Conservation (phyloP, 1,284 basidiomycete genomes). For the Bjerkandera adusta region DNA sequence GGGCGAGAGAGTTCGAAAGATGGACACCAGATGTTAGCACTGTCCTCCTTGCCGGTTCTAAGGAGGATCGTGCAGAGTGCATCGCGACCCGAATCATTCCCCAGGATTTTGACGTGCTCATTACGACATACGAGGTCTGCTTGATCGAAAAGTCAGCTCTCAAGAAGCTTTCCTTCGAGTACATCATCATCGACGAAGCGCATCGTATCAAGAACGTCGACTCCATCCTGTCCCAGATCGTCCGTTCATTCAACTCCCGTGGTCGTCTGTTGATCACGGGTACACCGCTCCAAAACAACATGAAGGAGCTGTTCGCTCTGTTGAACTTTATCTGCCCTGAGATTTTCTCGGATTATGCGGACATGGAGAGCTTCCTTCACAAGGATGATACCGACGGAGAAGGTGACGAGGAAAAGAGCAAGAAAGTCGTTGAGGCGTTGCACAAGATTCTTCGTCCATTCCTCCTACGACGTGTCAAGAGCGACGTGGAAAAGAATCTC, state of each 20-base stretch:
- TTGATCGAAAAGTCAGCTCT: conserved; percentile 91
- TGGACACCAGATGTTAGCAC: conserved; percentile 94
- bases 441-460: conserved; percentile 98
- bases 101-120: conserved; percentile 91
- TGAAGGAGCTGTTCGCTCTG: conserved; percentile 96
- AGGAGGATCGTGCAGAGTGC: conserved; percentile 86
- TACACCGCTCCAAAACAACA: conserved; percentile 95
- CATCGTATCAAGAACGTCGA: conserved; percentile 99
- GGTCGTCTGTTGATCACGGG: conserved; percentile 95
- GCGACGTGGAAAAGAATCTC: conserved; percentile 96
- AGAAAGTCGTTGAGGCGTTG: conserved; percentile 94
- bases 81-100: conserved; percentile 80
- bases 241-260: conserved; percentile 87
- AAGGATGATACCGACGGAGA: conserved; percentile 76
- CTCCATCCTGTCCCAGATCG: conserved; percentile 94
- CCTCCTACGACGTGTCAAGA: conserved; percentile 92
- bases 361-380: conserved; percentile 75
- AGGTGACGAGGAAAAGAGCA: conserved; percentile 85
- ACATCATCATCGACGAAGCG: conserved; percentile 98
- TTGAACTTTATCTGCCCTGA: conserved; percentile 94
- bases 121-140: conserved; percentile 98
- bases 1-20: conserved; percentile 88
- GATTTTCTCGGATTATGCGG: conserved; percentile 74
- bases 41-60: conserved; percentile 81
- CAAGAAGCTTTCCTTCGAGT: conserved; percentile 96